Evolutionary conservation across 148 eudicot species (phyloP).

Genomic region (Persicaria maculosa): DNA sequence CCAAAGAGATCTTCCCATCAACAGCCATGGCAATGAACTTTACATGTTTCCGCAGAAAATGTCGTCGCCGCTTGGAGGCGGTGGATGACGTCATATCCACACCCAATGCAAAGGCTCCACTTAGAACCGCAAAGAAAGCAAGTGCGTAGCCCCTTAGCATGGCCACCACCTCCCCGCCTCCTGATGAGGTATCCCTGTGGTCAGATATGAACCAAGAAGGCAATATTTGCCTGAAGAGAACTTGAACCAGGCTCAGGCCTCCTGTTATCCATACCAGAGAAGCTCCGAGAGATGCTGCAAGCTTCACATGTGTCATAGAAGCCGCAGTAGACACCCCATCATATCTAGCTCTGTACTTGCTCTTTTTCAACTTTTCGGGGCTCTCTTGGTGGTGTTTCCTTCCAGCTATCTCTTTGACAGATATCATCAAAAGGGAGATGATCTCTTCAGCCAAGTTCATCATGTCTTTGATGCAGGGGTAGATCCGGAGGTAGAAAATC

Average conservation of each 20-base stretch:
- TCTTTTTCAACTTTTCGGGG: constrained; percentile 38
- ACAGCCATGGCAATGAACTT: constrained; percentile 67
- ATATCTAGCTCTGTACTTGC: constrained; percentile 42
- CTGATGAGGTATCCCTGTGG: constrained; percentile 28
- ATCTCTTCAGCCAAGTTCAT: constrained; percentile 64
- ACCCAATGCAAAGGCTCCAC: constrained; percentile 83
- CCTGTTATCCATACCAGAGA: constrained; percentile 84
- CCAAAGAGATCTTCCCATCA: constrained; percentile 79
- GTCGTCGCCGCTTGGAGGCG: constrained; percentile 38
- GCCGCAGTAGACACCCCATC: constrained; percentile 69
- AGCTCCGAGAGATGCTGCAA: constrained; percentile 80
- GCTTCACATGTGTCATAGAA: constrained; percentile 67
- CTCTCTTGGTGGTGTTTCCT: constrained; percentile 42
- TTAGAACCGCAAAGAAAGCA: constrained; percentile 71
- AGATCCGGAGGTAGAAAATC: constrained; percentile 65
- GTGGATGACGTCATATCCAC: constrained; percentile 33
- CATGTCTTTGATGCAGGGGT: constrained; percentile 53
- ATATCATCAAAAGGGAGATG: constrained; percentile 49
- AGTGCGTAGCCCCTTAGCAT: constrained; percentile 72
- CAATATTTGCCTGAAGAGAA: constrained; percentile 57
- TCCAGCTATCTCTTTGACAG: constrained; percentile 67
- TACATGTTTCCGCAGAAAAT: constrained; percentile 46
- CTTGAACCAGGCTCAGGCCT: constrained; percentile 50
- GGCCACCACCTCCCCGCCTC: constrained; percentile 35
- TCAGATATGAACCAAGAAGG: constrained; percentile 88